phyloP scores from a whole-genome alignment of 2,329 filamentous ascomycete species.

The Zymoseptoria passerinii region DNA sequence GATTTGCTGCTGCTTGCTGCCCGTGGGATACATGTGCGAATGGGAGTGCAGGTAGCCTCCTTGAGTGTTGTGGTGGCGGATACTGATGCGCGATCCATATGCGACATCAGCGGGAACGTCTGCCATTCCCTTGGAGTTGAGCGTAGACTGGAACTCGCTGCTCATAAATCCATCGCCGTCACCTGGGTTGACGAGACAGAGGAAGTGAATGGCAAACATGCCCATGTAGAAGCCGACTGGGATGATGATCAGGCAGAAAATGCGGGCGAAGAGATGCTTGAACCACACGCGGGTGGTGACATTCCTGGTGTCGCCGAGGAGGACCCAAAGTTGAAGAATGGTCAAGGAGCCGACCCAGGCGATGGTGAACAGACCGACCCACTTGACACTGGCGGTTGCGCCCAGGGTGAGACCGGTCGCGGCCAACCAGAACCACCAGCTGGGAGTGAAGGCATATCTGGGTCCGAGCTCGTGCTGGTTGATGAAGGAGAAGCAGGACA shows the following conservation, averaged over 20 bases:
- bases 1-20: constrained; percentile 97
- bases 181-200: constrained; percentile 86
- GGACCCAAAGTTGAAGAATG: constrained; percentile 83
- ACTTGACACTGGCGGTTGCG: constrained; percentile 91
- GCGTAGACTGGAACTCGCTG: constrained; percentile 93
- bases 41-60: constrained; percentile 97
- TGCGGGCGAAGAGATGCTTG: constrained; percentile 87
- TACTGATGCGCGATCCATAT: constrained; percentile 73
- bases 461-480: constrained; percentile 96
- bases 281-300: constrained; percentile 77
- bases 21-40: constrained; percentile 91
- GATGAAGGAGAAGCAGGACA: constrained; percentile 85
- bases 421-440: constrained; percentile 97
- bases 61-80: constrained; percentile 95
- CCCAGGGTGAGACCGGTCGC: constrained; percentile 81
- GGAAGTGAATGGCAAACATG: constrained; percentile 96
- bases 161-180: constrained; percentile 99
- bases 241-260: constrained; percentile 86
- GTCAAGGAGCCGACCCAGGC: constrained; percentile 95
- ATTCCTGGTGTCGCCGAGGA: constrained; percentile 80
- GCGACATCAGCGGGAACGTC: constrained; percentile 88
- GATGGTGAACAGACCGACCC: constrained; percentile 97
- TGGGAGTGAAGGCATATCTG: constrained; percentile 72
- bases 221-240: constrained; percentile 85
- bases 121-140: constrained; percentile 95